Evolutionary conservation across 2,329 filamentous ascomycete genomes (phyloP), one percentile per base, ranked within the genome.

Genomic region (Apiospora kogelbergensis): DNA sequence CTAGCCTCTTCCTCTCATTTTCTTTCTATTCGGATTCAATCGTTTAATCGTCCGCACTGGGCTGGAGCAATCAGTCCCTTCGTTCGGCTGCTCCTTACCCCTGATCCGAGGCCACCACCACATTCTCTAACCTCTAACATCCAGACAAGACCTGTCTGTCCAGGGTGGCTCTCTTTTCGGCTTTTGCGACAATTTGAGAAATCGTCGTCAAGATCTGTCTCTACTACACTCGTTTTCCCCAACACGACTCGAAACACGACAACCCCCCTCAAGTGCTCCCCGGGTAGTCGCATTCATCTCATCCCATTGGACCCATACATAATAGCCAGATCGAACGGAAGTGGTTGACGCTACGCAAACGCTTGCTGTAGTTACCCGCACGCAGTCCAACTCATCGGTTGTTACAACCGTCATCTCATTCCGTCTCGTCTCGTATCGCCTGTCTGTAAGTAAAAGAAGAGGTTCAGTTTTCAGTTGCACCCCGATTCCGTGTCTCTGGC

Each of bases 61-160:
- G 30, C 53, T 60, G 53, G 60, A 68, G 69, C 73, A 74, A 74
- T 73, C 72, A 74, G 70, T 69, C 68, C 57, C 48, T 66, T 70
- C 67, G 68, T 66, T 70, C 67, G 69, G 65, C 72, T 68, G 67
- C 48, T 65, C 67, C 68, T 68, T 42, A 68, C 74, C 74, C 75
- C 75, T 77, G 74, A 77, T 76, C 74, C 70, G 74, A 76, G 72
- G 70, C 72, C 69, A 76, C 72, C 73, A 71, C 72, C 71, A 71
- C 53, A n/a, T 60, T 75, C 73, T 75, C 73, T 72, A 69, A 78
- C 76, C 73, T 75, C 73, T 72, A 69, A 78, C 76, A 71, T 69
- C 68, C 68, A 68, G 67, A 70, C 48, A 69, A 42, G 68, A 67
- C 66, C 64, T 65, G 66, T 71, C 70, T 63, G 66, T 71, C 70